A percentile compares a stretch with the other conserved stretches of the same genome.
These are phyloP conservation scores for Fusarium scirpi DNA, from an alignment of 2,329 filamentous ascomycete genomes.

Conservation along the genomic window DNA sequence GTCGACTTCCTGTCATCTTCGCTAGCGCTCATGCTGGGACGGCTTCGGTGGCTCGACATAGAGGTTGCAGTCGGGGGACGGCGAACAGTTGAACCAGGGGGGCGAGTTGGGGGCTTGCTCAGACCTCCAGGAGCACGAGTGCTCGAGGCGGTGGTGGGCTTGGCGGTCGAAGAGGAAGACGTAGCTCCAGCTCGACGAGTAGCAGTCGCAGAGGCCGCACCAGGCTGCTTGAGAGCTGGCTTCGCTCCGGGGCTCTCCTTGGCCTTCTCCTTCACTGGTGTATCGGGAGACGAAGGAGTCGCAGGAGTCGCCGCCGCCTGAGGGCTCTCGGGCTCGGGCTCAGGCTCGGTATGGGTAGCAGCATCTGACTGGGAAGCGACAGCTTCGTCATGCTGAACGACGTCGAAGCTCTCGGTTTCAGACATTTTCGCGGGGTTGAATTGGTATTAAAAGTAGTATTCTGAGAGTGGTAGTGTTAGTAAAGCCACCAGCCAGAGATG, in stretches of 20 bases:
- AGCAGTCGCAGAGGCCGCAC: constrained; percentile 49
- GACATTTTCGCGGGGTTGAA: constrained; percentile 54
- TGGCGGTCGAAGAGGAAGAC: constrained; percentile 41
- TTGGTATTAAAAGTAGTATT: constrained; percentile 30
- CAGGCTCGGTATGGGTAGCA: constrained; percentile 38
- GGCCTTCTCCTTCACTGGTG: constrained; percentile 52
- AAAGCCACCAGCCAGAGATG: not conserved
- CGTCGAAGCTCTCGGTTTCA: constrained; percentile 61
- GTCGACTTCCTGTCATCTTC: constrained; percentile 63
- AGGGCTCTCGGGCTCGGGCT: constrained; percentile 46
- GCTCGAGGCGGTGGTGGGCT: constrained; percentile 48
- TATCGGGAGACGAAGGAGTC: constrained; percentile 50
- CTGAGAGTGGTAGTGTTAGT: constrained; percentile 19
- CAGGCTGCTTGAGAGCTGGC: constrained; percentile 53
- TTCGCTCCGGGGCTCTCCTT: constrained; percentile 48
- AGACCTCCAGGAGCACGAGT: constrained; percentile 56
- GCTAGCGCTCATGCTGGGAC: constrained; percentile 62
- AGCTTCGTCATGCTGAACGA: constrained; percentile 58
- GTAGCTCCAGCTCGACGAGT: constrained; percentile 32
- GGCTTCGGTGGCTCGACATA: constrained; percentile 58
- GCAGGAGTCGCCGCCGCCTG: constrained; percentile 45
- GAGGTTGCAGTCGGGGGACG: constrained; percentile 53
- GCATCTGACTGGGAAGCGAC: constrained; percentile 50
- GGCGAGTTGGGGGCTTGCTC: constrained; percentile 63
- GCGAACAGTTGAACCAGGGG: constrained; percentile 54